Conservation (phyloP, 805 yeast species). For the Candida bentonensis region DNA sequence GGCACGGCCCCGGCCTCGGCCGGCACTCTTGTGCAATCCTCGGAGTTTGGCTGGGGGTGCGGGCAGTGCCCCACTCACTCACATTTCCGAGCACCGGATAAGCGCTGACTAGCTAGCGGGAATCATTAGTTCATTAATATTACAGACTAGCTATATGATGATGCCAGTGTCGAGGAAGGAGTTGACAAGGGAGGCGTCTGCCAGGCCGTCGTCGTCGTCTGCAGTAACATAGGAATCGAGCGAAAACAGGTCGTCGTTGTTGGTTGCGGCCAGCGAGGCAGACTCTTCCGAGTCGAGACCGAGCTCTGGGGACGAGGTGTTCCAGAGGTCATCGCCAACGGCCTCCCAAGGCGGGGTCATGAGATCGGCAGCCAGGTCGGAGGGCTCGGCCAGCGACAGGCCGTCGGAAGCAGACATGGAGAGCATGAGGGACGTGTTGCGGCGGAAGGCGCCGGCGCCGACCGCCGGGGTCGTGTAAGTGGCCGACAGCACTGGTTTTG, state of each 20-base stretch:
- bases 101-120: too few species aligned
- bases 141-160: not conserved
- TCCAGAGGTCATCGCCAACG: conserved; percentile 1
- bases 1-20: too few species aligned
- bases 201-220: conserved; percentile 9
- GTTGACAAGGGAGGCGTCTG: not conserved
- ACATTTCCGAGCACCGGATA: too few species aligned
- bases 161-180: conserved; percentile 1
- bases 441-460: not conserved
- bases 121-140: conserved; percentile 1
- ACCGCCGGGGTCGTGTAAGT: not conserved
- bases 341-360: conserved; percentile 1
- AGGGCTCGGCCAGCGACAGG: not conserved
- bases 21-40: too few species aligned
- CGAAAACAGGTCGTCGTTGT: conserved; percentile 5
- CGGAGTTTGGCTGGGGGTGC: too few species aligned
- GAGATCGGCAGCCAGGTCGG: not conserved
- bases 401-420: not conserved
- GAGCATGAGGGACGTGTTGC: not conserved
- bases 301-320: not conserved
- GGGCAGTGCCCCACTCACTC: too few species aligned
- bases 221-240: conserved; percentile 14
- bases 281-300: not conserved
- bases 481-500: not conserved
- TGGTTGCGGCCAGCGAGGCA: not conserved